These are phyloP conservation scores for Helicostylum pulchrum DNA, from an alignment of 192 early-diverging fungal species.

Conservation along the genomic window DNA sequence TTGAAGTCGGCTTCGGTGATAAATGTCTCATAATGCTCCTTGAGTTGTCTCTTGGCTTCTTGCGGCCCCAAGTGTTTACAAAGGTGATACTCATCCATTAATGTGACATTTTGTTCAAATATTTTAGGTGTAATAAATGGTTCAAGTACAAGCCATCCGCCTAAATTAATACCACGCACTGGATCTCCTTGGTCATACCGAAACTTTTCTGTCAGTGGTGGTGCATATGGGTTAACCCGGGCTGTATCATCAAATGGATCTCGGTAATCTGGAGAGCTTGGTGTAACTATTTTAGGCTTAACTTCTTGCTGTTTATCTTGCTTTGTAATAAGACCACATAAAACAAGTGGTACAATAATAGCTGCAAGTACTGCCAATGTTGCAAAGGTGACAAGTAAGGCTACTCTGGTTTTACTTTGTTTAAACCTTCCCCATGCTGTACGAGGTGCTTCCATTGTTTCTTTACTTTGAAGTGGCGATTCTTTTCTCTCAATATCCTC, in stretches of 20 bases:
- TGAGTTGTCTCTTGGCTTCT: conserved; percentile 45
- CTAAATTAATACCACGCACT: conserved; percentile 69
- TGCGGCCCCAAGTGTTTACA: conserved; percentile 54
- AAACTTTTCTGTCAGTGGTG: conserved; percentile 41
- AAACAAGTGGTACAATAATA: conserved; percentile 1
- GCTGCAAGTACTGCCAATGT: background rate
- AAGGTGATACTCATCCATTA: conserved; percentile 65
- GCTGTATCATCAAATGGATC: conserved; percentile 22
- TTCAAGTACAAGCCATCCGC: conserved; percentile 71
- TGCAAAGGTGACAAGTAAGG: background rate
- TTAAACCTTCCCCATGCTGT: background rate
- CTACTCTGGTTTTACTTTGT: background rate
- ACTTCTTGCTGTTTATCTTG: background rate
- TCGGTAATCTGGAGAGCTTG: background rate
- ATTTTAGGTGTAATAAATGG: conserved; percentile 49
- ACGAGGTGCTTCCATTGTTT: too few relatives aligned
- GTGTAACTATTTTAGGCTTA: background rate
- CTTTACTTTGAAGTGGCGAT: too few relatives aligned
- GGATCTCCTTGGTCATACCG: conserved; percentile 31
- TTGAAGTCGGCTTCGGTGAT: conserved; percentile 59
- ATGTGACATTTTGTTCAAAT: conserved; percentile 38
- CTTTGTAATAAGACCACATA: background rate
- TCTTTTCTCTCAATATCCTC: too few relatives aligned
- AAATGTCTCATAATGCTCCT: conserved; percentile 58
- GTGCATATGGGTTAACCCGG: conserved; percentile 36